Evolutionary conservation across 1,284 basidiomycete genomes (phyloP), one percentile per base, ranked within the genome.

Genomic region (Rhodotorula sp.): DNA sequence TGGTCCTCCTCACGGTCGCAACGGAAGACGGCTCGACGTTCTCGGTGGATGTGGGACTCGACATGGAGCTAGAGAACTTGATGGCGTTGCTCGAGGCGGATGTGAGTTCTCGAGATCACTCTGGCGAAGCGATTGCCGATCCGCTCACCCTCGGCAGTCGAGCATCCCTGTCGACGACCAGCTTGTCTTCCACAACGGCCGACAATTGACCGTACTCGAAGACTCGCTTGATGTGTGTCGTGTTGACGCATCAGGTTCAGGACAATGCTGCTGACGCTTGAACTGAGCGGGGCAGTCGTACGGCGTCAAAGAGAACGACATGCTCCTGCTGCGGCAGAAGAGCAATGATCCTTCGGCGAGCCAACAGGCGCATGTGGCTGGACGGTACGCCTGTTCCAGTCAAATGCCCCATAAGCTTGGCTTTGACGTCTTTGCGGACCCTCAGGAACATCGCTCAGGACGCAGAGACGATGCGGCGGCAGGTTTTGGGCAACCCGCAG

Each of bases 71-170:
- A 34, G 90, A 91, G 82, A 90, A 93, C 79, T 87, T 95, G 49
- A 89, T 89, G 85, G 92, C 90, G 13, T 83, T 96, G 64, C 84
- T 95, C 32, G 92, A 94, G 80, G 93, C 88, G 0, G 93, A 96
- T 85, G 92, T 92, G 56, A 15, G 54, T 51, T 30, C 24, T 3
- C 27, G 48, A 6, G 17, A 17, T 27, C 13, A 27, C 27, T 19
- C 51, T 15, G 29, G 11, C 17, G 27, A 19, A 24, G 48, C 17
- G 22, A 22, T 47, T 47, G 4, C 3, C 11, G 51, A 3, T 24
- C 30, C 47, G 29, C 39, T 34, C 4, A 34, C 27, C 52, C 2
- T 36, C 0, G 11, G 15, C 72, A 89, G 90, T 90, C 88, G 34
- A 87, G 86, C 32, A 86, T 93, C 49, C 86, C 88, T 1, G 77